A percentile compares a stretch with the other conserved stretches of the same genome.
Conservation (phyloP, 495 filamentous ascomycete genomes). For the Penicillium tannophilum region DNA sequence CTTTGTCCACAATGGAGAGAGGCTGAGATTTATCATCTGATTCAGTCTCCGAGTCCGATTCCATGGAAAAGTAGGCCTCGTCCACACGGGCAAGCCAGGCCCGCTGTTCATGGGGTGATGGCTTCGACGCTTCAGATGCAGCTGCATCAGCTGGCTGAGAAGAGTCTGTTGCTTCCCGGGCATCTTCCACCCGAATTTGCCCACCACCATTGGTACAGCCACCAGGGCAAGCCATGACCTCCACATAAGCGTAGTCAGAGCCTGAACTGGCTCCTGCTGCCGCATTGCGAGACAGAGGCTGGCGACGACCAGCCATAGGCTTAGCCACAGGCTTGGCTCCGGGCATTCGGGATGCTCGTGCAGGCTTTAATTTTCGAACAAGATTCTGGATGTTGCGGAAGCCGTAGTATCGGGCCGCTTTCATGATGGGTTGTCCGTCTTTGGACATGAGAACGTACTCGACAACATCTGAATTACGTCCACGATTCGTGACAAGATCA, state of each 20-base stretch:
- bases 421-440: constrained; percentile 64
- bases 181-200: constrained; percentile 87
- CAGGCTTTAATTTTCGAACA: constrained; percentile 84
- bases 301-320: constrained; percentile 40
- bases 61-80: constrained; percentile 89
- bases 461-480: constrained; percentile 86
- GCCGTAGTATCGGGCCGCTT: constrained; percentile 88
- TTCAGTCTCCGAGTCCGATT: constrained; percentile 54
- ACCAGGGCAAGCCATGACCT: constrained; percentile 98
- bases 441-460: constrained; percentile 69
- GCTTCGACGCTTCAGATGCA: constrained; percentile 43
- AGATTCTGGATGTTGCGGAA: constrained; percentile 98
- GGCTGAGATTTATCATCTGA: constrained; percentile 13
- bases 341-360: constrained; percentile 71
- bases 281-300: constrained; percentile 35
- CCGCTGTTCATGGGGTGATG: constrained; percentile 73
- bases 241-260: constrained; percentile 81
- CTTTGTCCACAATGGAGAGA: constrained; percentile 31
- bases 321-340: constrained; percentile 57
- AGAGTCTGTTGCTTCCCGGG: constrained; percentile 33
- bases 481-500: constrained; percentile 65
- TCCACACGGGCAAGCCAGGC: constrained; percentile 86
- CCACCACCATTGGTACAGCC: constrained; percentile 97
- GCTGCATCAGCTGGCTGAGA: constrained; percentile 14
- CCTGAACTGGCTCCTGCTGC: constrained; percentile 37